A percentile compares a stretch with the other conserved stretches of the same genome.
Conservation (phyloP, 805 yeast species). For the Saturnispora serradocipensis region DNA sequence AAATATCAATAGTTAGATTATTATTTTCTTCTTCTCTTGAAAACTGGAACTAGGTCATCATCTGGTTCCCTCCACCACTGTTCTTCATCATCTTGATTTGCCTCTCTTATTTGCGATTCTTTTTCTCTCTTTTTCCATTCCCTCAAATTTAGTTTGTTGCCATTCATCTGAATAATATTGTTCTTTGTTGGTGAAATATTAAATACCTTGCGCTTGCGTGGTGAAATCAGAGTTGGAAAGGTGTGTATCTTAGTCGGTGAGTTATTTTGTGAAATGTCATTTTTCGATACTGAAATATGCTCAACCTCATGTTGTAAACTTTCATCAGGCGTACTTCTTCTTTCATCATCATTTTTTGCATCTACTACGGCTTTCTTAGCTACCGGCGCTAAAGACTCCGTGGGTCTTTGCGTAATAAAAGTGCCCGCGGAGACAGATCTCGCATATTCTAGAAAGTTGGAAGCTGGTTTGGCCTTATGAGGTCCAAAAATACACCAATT, state of each 20-base stretch:
- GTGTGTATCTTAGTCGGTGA: constrained; percentile 6
- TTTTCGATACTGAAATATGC: not conserved
- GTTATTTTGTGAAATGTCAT: constrained; percentile 5
- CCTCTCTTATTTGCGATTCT: not conserved
- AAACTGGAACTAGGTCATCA: constrained; percentile 2
- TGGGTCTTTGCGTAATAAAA: constrained; percentile 12
- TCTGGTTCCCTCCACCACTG: constrained; percentile 4
- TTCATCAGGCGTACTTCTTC: not conserved
- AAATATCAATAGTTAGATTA: not conserved
- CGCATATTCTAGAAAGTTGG: constrained; percentile 17
- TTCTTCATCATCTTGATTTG: not conserved
- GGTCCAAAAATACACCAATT: constrained; percentile 49
- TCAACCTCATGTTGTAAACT: not conserved
- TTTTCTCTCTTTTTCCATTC: constrained; percentile 4
- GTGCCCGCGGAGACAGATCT: constrained; percentile 16
- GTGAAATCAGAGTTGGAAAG: not conserved
- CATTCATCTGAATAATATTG: not conserved
- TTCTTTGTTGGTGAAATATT: not conserved
- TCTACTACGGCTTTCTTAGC: not conserved
- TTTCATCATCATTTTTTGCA: not conserved
- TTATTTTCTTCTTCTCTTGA: not conserved
- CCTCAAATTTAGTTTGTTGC: constrained; percentile 2
- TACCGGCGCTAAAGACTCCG: not conserved
- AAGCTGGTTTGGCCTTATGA: constrained; percentile 15
- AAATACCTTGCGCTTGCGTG: not conserved